Conservation (phyloP, 2,329 filamentous ascomycete species). For the Fusarium udum region DNA sequence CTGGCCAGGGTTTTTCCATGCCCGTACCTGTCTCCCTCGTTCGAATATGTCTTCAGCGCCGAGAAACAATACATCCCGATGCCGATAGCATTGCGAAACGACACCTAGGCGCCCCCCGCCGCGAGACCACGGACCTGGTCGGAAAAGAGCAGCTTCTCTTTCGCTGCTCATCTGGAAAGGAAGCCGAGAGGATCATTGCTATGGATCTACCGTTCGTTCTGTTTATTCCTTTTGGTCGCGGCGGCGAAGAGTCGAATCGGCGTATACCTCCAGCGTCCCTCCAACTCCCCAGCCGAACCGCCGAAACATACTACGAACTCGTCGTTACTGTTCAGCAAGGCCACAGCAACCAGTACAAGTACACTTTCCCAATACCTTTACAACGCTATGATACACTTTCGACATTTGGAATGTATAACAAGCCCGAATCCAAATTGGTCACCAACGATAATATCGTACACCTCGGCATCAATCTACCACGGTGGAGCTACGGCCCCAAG, state of each 20-base stretch:
- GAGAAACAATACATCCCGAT: constrained; percentile 95
- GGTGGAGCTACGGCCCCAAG: constrained; percentile 95
- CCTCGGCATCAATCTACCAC: constrained; percentile 87
- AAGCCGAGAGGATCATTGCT: constrained; percentile 86
- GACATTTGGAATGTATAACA: constrained; percentile 99
- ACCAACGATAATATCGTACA: constrained; percentile 92
- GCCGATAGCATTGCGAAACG: constrained; percentile 95
- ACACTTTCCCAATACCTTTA: constrained; percentile 89
- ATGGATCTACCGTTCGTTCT: constrained; percentile 98
- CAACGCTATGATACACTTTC: constrained; percentile 95
- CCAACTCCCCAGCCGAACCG: constrained; percentile 90
- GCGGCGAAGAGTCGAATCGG: constrained; percentile 87
- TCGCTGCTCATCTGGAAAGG: constrained; percentile 82
- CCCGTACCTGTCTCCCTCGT: constrained; percentile 92
- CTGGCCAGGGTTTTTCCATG: constrained; percentile 83
- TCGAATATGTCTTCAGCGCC: constrained; percentile 90
- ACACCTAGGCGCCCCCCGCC: constrained; percentile 86
- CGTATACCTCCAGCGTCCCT: constrained; percentile 92
- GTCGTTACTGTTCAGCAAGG: constrained; percentile 96
- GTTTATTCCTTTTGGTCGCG: constrained; percentile 94
- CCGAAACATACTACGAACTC: constrained; percentile 96
- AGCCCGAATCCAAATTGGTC: constrained; percentile 86
- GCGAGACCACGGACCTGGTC: constrained; percentile 91
- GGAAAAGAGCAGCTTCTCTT: constrained; percentile 96
- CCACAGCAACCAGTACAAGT: constrained; percentile 85